Evolutionary conservation across 2,329 filamentous ascomycete species (phyloP), one percentile per base, ranked within the genome.

Genomic region (Botrytis tulipae): DNA sequence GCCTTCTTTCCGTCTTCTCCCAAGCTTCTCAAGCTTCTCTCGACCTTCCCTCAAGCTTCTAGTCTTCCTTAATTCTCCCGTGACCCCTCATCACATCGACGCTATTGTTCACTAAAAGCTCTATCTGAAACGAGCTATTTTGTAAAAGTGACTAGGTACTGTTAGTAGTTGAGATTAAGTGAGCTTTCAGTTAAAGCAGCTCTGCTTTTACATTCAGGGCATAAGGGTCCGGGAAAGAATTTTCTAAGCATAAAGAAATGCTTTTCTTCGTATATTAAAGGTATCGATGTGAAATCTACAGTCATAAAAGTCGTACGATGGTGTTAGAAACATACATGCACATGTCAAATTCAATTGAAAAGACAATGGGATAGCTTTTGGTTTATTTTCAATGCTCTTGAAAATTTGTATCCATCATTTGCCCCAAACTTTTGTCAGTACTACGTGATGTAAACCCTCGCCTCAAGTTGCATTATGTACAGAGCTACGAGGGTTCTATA

Each of bases 301-400:
- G 12, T 35, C 5, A 60, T 29, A 29, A n/a, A 54, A 16, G 3
- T 54, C n/a, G n/a, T 54, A 7, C n/a, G 16, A 22, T 61, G 10
- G 0, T 25, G 12, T 40, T n/a, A 61, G 4, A 22, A 6, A 61
- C 14, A n/a, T 48, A 22, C 16, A 51, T 48, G 22, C 22, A n/a
- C 29, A 51, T 51, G 22, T 51, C 22, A 51, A 2, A 18, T n/a
- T 20, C n/a, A 48, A 18, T 48, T 37, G 4, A 20, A 25, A 18
- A 16, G 8, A 25, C 4, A n/a, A 4, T 16, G 14, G 7, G 1
- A 16, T 16, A 20, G 6, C n/a, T 9, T n/a, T 29, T 20, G 0
- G 9, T 44, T 44, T 29, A 2, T 29, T 51, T 14, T 48, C 12
- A 18, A 10, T n/a, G 16, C 51, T 48, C 12, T n/a, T 66, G 3